Base-by-base conservation (phyloP, 805 yeast species). In the Metschnikowia lachancei region DNA sequence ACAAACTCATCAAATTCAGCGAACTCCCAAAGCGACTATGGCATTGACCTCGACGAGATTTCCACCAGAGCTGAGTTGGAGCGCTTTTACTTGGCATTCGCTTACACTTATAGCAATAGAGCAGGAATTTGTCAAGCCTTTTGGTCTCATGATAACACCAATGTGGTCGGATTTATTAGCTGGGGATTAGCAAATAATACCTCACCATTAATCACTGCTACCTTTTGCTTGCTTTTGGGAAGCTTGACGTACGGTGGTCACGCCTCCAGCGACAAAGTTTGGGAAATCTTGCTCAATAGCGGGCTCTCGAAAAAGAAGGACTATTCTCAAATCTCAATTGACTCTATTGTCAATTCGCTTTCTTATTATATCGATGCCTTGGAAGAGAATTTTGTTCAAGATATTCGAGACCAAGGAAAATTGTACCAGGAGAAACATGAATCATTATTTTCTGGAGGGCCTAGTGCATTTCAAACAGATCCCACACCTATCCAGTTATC, bases 111-210 rank as follows among this genome's bases (percentile, higher is more conserved):
- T 61, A 69, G 77, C 22, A 74, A 78, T 14, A 73, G 95, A 46
- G 80, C 83, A 0, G 75, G 76, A 0, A 66, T 83, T 7, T 77
- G 86, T 12, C 58, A 72, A 1, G 65, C 68, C 11, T 85, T 87
- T 58, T 91, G 96, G 95, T 49, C 57, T 0, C 57, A 60, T 8
- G 71, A 66, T 11, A 62, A 58, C 17, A 77, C 84, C 12, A 82
- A 82, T 47, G 71, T 88, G 1, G 75, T 80, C 58, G 97, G 96
- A 0, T 91, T 94, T 54, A 71, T 92, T 34, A 80, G 79, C 45
- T 94, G 98, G 98, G 95, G 95, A 0, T 74, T 94, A 2, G 81
- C 80, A 49, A 82, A 87, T 57, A 89, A 83, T 50, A 68, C 75
- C 1, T 88, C 88, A 13, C 83, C 92, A 9, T 70, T 89, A 40